These are phyloP conservation scores for Agaricus subrufescens DNA, from an alignment of 768 basidiomycete genomes.

Conservation along the genomic window DNA sequence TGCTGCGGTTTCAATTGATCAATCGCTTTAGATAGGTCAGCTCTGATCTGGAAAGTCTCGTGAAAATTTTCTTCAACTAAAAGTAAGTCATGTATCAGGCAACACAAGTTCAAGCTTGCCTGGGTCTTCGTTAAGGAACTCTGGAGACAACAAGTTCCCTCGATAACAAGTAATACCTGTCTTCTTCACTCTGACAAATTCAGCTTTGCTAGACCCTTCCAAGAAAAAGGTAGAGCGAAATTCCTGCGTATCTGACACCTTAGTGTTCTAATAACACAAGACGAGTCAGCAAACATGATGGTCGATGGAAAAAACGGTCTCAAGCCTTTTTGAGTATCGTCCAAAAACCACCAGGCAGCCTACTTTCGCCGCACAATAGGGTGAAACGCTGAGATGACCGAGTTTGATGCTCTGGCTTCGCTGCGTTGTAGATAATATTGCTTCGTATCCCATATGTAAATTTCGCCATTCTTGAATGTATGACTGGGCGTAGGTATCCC, in stretches of 20 bases:
- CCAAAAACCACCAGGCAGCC: constrained; percentile 10
- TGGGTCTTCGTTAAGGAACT: constrained; percentile 19
- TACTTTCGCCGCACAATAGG: constrained; percentile 1
- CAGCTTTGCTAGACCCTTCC: constrained; percentile 2
- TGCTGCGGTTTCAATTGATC: constrained; percentile 2
- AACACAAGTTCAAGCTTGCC: constrained; percentile 3
- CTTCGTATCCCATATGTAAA: constrained; percentile 13
- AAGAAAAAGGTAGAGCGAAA: constrained; percentile 14
- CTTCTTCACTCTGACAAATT: constrained; percentile 7
- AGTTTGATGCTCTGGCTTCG: constrained; percentile 9
- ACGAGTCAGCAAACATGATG: neutral
- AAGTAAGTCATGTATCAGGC: neutral
- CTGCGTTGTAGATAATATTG: constrained; percentile 4
- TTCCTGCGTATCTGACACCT: constrained; percentile 19
- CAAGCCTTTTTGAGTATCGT: constrained; percentile 11
- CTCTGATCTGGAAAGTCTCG: constrained; percentile 17
- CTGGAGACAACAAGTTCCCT: constrained; percentile 13
- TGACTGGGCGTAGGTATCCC: constrained; percentile 13
- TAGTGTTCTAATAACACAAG: constrained; percentile 12
- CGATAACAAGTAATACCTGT: constrained; percentile 17
- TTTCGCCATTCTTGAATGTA: constrained; percentile 11
- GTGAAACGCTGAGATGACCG: neutral
- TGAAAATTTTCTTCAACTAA: constrained; percentile 12
- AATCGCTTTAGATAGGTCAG: constrained; percentile 14
- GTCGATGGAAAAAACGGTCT: too few relatives aligned